Evolutionary conservation across 2,329 filamentous ascomycete genomes (phyloP).

Genomic region (Xylaria sp.): DNA sequence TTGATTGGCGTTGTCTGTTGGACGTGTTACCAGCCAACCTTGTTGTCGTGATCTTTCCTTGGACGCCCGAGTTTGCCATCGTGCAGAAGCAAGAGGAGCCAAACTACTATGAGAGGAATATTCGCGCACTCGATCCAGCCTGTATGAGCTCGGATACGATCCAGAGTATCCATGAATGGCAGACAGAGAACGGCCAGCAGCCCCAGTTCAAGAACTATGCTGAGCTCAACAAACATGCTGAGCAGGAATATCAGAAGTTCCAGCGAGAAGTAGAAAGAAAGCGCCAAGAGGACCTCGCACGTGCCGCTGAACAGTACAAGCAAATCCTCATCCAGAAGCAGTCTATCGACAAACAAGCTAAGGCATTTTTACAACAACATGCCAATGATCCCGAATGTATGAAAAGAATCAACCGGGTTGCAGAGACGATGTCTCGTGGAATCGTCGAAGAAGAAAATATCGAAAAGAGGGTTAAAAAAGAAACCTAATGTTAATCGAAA

Average conservation of each 20-base stretch:
- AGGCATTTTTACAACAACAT: too few species aligned
- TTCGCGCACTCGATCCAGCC: not conserved
- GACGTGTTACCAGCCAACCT: fast-evolving
- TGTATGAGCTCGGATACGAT: too few species aligned
- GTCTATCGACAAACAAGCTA: too few species aligned
- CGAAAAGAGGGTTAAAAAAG: too few species aligned
- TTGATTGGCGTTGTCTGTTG: constrained; percentile 14
- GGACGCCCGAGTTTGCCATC: constrained; percentile 4
- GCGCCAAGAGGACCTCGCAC: too few species aligned
- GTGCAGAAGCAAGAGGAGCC: not conserved
- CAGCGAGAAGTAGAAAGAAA: not conserved
- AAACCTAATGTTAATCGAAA: too few species aligned
- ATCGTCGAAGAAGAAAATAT: too few species aligned
- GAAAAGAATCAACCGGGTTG: too few species aligned
- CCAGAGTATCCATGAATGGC: too few species aligned
- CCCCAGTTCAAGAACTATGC: not conserved
- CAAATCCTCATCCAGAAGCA: too few species aligned
- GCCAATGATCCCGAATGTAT: too few species aligned
- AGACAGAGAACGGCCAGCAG: not conserved
- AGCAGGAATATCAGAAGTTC: not conserved
- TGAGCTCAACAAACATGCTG: not conserved
- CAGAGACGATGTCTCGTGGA: too few species aligned
- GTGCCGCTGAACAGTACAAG: not conserved
- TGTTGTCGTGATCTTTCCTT: not conserved
- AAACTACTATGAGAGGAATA: not conserved